A percentile compares a stretch with the other conserved stretches of the same genome.
Evolutionary conservation across 2,329 filamentous ascomycete species (phyloP).

Genomic region (Fusarium torulosum): DNA sequence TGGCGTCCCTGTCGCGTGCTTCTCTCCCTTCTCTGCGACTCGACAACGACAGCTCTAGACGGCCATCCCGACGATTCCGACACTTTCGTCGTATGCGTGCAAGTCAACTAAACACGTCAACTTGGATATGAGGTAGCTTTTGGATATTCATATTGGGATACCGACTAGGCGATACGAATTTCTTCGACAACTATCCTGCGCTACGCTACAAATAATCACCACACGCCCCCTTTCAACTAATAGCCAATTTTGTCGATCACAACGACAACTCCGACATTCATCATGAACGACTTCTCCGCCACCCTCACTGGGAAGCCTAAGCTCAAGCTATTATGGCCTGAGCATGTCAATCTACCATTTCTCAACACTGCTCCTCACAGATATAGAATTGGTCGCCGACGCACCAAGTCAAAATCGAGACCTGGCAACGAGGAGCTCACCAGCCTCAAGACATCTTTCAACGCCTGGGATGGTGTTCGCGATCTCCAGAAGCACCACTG

Average conservation of each 20-base stretch:
- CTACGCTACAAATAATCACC: constrained; percentile 22
- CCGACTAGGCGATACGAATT: constrained; percentile 37
- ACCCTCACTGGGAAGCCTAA: constrained; percentile 57
- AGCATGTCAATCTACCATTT: constrained; percentile 58
- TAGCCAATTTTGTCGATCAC: constrained; percentile 19
- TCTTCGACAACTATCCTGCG: constrained; percentile 25
- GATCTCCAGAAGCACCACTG: constrained; percentile 82
- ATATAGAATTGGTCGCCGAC: constrained; percentile 56
- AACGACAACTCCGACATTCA: constrained; percentile 33
- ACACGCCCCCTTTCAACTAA: constrained; percentile 14
- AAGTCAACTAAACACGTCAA: constrained; percentile 39
- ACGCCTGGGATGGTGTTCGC: constrained; percentile 80
- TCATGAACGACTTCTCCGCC: constrained; percentile 56
- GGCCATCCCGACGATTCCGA: constrained; percentile 38
- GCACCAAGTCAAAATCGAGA: constrained; percentile 57
- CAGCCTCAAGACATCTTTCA: constrained; percentile 83
- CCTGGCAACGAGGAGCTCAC: constrained; percentile 72
- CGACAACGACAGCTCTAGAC: constrained; percentile 41
- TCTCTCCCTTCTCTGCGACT: constrained; percentile 44
- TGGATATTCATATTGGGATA: constrained; percentile 52
- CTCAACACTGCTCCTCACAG: constrained; percentile 58
- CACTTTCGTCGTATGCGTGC: constrained; percentile 35
- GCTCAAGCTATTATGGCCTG: constrained; percentile 56
- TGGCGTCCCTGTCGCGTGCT: constrained; percentile 47
- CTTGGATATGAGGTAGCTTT: constrained; percentile 55